A percentile compares a stretch with the other conserved stretches of the same genome.
These are phyloP conservation scores for Colletotrichum navitas DNA, from an alignment of 2,329 filamentous ascomycete genomes.

Conservation along the genomic window DNA sequence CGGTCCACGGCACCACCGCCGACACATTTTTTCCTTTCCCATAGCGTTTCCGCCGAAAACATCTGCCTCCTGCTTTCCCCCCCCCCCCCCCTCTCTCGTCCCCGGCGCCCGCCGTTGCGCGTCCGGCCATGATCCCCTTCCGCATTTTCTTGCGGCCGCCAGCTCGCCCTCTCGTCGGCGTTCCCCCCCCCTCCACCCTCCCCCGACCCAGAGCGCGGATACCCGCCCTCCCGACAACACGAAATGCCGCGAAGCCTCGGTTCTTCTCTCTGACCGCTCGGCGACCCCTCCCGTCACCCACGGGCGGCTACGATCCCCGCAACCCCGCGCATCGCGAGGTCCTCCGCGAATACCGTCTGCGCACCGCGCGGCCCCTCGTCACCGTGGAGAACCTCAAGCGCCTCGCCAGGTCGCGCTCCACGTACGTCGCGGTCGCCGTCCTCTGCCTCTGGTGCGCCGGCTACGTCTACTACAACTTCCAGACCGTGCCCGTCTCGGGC, in stretches of 20 bases:
- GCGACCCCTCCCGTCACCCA: background rate
- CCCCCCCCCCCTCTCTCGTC: background rate
- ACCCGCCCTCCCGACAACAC: background rate
- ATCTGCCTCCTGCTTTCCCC: background rate
- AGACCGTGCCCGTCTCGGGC: slow-evolving; percentile 79
- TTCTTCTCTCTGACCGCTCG: slow-evolving; percentile 45
- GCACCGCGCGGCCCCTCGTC: slow-evolving; percentile 51
- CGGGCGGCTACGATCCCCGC: slow-evolving; percentile 24
- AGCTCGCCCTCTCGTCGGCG: slow-evolving; percentile 9
- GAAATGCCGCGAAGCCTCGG: slow-evolving; percentile 33
- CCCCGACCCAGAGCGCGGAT: background rate
- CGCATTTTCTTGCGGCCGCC: slow-evolving; percentile 42
- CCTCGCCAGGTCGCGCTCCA: slow-evolving; percentile 49
- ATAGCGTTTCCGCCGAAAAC: background rate
- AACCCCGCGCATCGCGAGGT: slow-evolving; percentile 27
- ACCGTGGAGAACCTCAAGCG: slow-evolving; percentile 49
- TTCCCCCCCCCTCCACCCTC: slow-evolving; percentile 14
- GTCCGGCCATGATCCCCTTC: slow-evolving; percentile 44
- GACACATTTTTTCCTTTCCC: too few relatives aligned
- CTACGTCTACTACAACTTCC: slow-evolving; percentile 78
- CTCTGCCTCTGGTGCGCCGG: slow-evolving; percentile 59
- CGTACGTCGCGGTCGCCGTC: slow-evolving; percentile 56
- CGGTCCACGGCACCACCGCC: background rate
- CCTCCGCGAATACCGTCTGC: slow-evolving; percentile 44
- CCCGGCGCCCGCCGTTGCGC: slow-evolving; percentile 13